Base-by-base conservation (phyloP, 192 early-diverging fungal species). In the Backusella liffmaniae region DNA sequence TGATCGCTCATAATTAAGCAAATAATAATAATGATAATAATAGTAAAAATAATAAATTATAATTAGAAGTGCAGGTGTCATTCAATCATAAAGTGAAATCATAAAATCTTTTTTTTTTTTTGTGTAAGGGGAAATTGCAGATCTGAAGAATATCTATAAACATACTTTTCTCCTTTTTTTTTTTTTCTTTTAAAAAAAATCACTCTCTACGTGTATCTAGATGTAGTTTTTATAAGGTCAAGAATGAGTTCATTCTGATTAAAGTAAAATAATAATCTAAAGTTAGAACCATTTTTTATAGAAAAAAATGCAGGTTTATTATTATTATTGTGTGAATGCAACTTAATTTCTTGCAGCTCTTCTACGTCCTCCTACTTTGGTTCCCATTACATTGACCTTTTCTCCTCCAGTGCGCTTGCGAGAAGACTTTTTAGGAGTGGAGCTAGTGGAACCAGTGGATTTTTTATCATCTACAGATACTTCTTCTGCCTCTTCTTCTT, bases 281-380 rank as follows among this genome's bases (percentile, higher is more conserved):
- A 49, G 16, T 49, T 49, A 49, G 18, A 49, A 39, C 2, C 16
- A 44, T 44, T 18, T 46, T 46, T 49, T 49, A 44, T 49, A 49
- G 15, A 18, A 6, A 26, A 26, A 62, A 62, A 62, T 62, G 56
- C 56, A 62, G 26, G 26, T 62, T 62, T 62, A 62, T 62, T 62
- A 29, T 59, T 26, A 18, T n/a, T 49, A 49, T 49, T 49, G 46
- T 62, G 26, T 29, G 56, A 29, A 62, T 29, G 56, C 56, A 62
- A 49, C 34, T 76, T 77, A 66, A n/a, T 77, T 77, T 69, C 30
- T 72, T 30, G 67, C 39, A 56, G 77, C 37, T 70, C 77, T 66
- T 78, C 77, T 78, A 73, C 77, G 71, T 44, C 77, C 77, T 30
- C 77, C 77, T 53, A 78, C 77, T 56, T 78, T 78, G 18, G 77